phyloP scores from a whole-genome alignment of 2,329 filamentous ascomycete species.

The Botryosphaeria dothidea region DNA sequence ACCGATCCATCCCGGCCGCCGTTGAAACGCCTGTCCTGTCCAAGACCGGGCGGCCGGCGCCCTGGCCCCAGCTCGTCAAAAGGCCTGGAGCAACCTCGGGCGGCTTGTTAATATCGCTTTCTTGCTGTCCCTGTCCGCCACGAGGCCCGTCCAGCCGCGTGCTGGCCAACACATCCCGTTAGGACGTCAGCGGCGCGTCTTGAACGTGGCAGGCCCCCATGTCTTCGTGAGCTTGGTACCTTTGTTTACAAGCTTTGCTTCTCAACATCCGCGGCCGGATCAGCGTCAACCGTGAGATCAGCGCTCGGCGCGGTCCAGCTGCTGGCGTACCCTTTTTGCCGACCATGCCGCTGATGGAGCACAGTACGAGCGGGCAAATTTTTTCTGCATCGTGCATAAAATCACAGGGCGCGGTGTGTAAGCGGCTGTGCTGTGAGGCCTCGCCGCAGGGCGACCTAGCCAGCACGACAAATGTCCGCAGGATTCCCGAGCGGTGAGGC shows the following conservation, averaged over 20 bases:
- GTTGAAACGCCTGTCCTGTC: conserved; percentile 14
- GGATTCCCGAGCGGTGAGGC: conserved; percentile 9
- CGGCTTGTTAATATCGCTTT: conserved; percentile 12
- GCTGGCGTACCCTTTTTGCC: conserved; percentile 1
- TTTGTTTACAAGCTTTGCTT: conserved; percentile 2
- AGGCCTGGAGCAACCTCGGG: not conserved
- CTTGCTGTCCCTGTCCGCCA: not conserved
- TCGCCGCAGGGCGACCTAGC: not conserved
- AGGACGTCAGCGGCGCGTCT: conserved; percentile 12
- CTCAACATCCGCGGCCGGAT: conserved; percentile 9
- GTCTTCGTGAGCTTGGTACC: not conserved
- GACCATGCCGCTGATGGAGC: not conserved
- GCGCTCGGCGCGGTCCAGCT: not conserved
- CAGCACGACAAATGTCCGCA: conserved; percentile 4
- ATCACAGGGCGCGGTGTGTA: not conserved
- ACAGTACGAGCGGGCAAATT: not conserved
- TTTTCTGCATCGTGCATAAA: conserved; percentile 12
- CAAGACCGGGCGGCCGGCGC: conserved; percentile 6
- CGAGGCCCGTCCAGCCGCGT: conserved; percentile 13
- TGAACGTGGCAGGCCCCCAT: not conserved
- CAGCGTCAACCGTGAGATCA: conserved; percentile 6
- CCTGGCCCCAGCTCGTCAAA: not conserved
- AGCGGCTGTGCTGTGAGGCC: not conserved
- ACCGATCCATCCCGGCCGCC: conserved; percentile 6
- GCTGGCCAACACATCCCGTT: conserved; percentile 8